Percentiles rank a stretch among this genome's conserved stretches.
Evolutionary conservation across 169 alveolate genomes (phyloP).

Genomic region (Eimeria zaria): DNA sequence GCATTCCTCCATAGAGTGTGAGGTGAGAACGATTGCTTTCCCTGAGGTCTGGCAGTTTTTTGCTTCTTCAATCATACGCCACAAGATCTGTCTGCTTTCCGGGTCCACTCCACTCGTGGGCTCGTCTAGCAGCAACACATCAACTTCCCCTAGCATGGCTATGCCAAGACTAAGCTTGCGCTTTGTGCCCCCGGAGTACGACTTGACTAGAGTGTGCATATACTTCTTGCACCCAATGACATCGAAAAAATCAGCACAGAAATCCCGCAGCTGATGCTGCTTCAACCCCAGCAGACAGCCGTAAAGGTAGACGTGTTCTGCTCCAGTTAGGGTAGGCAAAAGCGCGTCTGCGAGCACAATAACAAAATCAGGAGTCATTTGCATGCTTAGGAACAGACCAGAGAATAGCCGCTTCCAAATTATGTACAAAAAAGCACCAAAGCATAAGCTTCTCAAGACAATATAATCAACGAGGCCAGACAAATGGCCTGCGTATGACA

Average conservation of each 20-base stretch:
- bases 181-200: conserved; percentile 72
- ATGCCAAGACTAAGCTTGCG: conserved; percentile 82
- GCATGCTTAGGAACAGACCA: not conserved
- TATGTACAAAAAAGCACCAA: not conserved
- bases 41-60: conserved; percentile 88
- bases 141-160: conserved; percentile 55
- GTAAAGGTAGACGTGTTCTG: conserved; percentile 72
- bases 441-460: not conserved
- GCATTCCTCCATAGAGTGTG: conserved; percentile 96
- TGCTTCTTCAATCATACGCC: conserved; percentile 91
- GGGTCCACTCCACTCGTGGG: conserved; percentile 91
- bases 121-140: conserved; percentile 61
- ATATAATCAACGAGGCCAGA: not conserved
- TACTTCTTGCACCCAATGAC: conserved; percentile 60
- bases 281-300: conserved; percentile 51
- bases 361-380: not conserved
- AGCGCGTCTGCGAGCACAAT: conserved; percentile 48
- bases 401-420: not conserved
- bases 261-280: not conserved
- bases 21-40: conserved; percentile 91
- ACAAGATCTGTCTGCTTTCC: conserved; percentile 89
- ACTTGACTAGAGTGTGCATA: conserved; percentile 53
- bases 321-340: conserved; percentile 70
- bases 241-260: conserved; percentile 46
- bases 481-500: not conserved